Base-by-base conservation (phyloP, 306 rosid species). In the Cyamopsis tetragonoloba region DNA sequence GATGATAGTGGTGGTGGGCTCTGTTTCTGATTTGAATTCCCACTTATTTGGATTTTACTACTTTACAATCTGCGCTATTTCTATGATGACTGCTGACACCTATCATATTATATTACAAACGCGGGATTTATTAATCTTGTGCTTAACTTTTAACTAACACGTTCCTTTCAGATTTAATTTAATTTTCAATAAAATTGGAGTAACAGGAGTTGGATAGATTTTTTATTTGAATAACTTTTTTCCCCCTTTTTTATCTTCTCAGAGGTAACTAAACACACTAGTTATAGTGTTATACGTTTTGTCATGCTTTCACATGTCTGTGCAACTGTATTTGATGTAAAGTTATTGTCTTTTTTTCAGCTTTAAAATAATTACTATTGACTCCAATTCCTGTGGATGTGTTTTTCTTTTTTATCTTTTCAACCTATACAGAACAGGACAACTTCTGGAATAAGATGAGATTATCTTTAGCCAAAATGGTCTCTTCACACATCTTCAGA, bases 341-440 rank as follows among this genome's bases (percentile, higher is more conserved):
- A 23, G 12, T 43, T 66, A 6, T 68, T 13, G 60, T 35, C 49
- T 30, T 19, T 19, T 30, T 58, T 19, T 47, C 7, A 32, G n/a
- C 43, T 72, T 59, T 58, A 55, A 42, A 47, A n/a, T n/a, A n/a
- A n/a, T n/a, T 55, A 77, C 51, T 64, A 48, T 34, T 51, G 46
- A 46, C 14, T 60, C 8, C 13, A 17, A 41, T 51, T 62, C 44
- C 57, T 60, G 58, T 60, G 60, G 59, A 39, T 59, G 68, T 17
- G 27, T 24, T 68, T 51, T 54, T 18, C 3, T 46, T 66, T 27
- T 23, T 31, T 43, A 39, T 61, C 42, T 75, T 35, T 26, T 59
- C 23, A 38, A 65, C 23, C 43, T 55, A 35, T 22, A 31, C 54
- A 26, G 37, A 57, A 20, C 54, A 26, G 37, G 62, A 20, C 54